These are phyloP conservation scores for Neonectria hederae DNA, from an alignment of 2,329 filamentous ascomycete species.

Conservation along the genomic window DNA sequence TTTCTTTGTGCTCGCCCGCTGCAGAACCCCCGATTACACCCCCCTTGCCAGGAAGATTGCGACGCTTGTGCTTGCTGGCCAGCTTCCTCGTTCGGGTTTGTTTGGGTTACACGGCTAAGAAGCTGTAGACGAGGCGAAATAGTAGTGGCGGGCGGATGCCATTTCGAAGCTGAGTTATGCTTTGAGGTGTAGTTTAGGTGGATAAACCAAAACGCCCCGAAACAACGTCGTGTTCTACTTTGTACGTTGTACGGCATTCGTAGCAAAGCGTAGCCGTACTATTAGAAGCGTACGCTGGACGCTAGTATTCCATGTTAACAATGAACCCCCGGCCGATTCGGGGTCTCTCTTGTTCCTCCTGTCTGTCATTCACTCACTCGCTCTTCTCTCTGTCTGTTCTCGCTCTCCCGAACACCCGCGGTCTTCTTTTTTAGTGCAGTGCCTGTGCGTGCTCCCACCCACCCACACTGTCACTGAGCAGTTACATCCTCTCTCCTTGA, in stretches of 20 bases:
- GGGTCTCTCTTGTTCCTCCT: not conserved
- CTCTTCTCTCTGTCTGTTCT: not conserved
- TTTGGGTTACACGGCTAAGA: not conserved
- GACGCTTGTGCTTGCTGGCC: not conserved
- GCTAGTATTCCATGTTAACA: not conserved
- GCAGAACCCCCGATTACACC: not conserved
- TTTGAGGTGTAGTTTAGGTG: too few species aligned
- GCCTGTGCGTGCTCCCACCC: not conserved
- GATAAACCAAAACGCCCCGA: not conserved
- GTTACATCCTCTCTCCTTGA: conserved; percentile 2
- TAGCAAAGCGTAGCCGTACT: not conserved
- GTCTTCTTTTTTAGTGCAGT: not conserved
- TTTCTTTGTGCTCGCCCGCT: not conserved
- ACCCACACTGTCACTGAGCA: not conserved
- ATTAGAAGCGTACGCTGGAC: not conserved
- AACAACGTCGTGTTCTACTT: conserved; percentile 4
- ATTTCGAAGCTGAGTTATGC: not conserved
- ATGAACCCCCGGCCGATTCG: not conserved
- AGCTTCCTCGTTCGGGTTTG: not conserved
- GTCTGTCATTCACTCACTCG: not conserved
- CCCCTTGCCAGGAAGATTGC: not conserved
- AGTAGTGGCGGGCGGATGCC: not conserved
- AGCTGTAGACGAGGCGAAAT: conserved; percentile 1
- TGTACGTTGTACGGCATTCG: not conserved
- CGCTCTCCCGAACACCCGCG: too few species aligned